These are phyloP conservation scores for Oxytropis ochrocephala DNA, from an alignment of 306 rosid species.

Conservation along the genomic window DNA sequence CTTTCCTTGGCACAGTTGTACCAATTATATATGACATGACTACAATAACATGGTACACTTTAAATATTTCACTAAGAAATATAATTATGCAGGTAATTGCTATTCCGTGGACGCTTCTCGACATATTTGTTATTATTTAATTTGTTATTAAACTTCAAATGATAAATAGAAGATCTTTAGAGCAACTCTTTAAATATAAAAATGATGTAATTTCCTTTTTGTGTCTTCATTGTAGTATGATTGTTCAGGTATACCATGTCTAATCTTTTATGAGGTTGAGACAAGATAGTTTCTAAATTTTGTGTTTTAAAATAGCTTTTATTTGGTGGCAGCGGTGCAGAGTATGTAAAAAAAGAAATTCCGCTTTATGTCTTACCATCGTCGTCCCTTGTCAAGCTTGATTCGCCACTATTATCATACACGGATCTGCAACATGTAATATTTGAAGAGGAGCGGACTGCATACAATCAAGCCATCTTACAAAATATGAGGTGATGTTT, in stretches of 20 bases:
- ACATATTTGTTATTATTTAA: neutral
- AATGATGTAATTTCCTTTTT: neutral
- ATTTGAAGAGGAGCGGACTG: slow-evolving; percentile 86
- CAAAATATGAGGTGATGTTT: slow-evolving; percentile 70
- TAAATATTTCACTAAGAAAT: neutral
- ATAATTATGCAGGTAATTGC: neutral
- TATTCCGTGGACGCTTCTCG: slow-evolving; percentile 17
- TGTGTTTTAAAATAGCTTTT: slow-evolving; percentile 20
- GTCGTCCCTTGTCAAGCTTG: slow-evolving; percentile 55
- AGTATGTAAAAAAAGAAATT: slow-evolving; percentile 78
- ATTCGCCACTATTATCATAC: slow-evolving; percentile 66
- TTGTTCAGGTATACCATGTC: slow-evolving; percentile 2
- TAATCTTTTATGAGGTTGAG: slow-evolving; percentile 1
- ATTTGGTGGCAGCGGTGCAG: slow-evolving; percentile 80
- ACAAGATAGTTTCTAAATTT: slow-evolving; percentile 11
- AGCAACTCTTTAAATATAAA: neutral
- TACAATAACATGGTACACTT: slow-evolving; percentile 2
- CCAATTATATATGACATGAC: neutral
- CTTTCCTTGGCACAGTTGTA: slow-evolving; percentile 8
- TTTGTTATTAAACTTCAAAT: neutral
- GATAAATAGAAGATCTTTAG: neutral
- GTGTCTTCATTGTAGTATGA: neutral
- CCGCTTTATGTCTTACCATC: slow-evolving; percentile 81
- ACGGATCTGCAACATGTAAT: slow-evolving; percentile 81
- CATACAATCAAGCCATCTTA: slow-evolving; percentile 78